A percentile compares a stretch with the other conserved stretches of the same genome.
These are phyloP conservation scores for Fusarium hostae DNA, from an alignment of 2,329 filamentous ascomycete species.

Conservation along the genomic window DNA sequence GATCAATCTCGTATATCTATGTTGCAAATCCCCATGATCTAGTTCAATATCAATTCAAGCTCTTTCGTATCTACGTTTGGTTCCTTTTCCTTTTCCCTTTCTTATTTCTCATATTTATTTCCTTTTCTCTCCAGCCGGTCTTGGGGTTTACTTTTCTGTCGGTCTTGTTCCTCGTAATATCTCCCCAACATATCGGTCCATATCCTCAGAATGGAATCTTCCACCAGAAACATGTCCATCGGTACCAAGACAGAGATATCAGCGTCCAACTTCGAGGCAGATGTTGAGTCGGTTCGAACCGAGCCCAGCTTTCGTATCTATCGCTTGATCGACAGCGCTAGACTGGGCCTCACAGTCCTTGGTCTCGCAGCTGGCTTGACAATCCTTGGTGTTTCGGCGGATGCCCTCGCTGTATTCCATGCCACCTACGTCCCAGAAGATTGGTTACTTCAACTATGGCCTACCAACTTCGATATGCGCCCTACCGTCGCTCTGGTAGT, in stretches of 20 bases:
- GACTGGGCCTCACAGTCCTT: slow-evolving; percentile 60
- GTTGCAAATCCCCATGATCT: slow-evolving; percentile 11
- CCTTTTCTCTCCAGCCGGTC: slow-evolving; percentile 19
- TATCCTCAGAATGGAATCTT: slow-evolving; percentile 21
- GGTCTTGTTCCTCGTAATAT: background rate
- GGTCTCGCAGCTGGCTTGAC: slow-evolving; percentile 63
- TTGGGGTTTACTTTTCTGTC: slow-evolving; percentile 18
- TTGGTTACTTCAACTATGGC: slow-evolving; percentile 67
- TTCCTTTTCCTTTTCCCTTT: slow-evolving; percentile 3
- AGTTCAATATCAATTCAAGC: background rate
- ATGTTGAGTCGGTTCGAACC: slow-evolving; percentile 51
- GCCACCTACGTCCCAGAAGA: slow-evolving; percentile 60
- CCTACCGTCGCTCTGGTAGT: slow-evolving; percentile 66
- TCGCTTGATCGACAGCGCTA: slow-evolving; percentile 56
- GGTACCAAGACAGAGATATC: slow-evolving; percentile 54
- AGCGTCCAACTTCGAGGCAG: slow-evolving; percentile 62
- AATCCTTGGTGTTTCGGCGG: slow-evolving; percentile 64
- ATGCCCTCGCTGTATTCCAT: slow-evolving; percentile 66
- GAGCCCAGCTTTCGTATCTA: slow-evolving; percentile 54
- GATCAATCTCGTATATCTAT: slow-evolving; percentile 40
- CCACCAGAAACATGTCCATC: slow-evolving; percentile 40
- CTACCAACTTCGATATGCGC: slow-evolving; percentile 64
- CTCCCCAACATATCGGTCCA: slow-evolving; percentile 1
- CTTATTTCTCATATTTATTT: slow-evolving; percentile 11
- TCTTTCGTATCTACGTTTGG: background rate